Conservation (phyloP, 352 stramenopile species). For the Pythium oligandrum region DNA sequence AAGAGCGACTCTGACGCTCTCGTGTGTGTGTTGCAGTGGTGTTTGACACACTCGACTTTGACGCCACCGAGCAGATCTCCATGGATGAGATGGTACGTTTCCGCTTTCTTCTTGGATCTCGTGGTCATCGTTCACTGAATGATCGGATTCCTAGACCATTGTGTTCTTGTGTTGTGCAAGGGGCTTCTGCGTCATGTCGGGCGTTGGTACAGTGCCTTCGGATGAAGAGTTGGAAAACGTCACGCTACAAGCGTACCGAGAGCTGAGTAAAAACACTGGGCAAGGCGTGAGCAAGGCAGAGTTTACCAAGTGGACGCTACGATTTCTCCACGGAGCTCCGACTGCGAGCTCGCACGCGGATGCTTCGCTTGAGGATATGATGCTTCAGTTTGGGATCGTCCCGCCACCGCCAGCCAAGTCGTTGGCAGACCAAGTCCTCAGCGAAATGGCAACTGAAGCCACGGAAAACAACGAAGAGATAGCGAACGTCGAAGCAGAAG, state of each 20-base stretch:
- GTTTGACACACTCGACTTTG: slow-evolving; percentile 75
- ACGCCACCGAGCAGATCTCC: slow-evolving; percentile 60
- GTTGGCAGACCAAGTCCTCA: slow-evolving; percentile 10
- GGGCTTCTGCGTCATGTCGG: slow-evolving; percentile 45
- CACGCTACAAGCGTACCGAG: slow-evolving; percentile 52
- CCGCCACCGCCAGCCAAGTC: slow-evolving; percentile 3
- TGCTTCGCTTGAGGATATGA: slow-evolving; percentile 15
- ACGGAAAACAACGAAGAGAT: slow-evolving; percentile 3
- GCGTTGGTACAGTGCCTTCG: slow-evolving; percentile 30
- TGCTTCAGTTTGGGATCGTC: slow-evolving; percentile 12
- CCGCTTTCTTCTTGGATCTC: not conserved
- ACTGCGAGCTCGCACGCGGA: slow-evolving; percentile 6
- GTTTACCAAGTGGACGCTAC: slow-evolving; percentile 54
- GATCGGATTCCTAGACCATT: slow-evolving; percentile 37
- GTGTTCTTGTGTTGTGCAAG: slow-evolving; percentile 49
- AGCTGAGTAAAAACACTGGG: slow-evolving; percentile 45
- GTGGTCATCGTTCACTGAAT: not conserved
- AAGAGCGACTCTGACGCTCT: not conserved
- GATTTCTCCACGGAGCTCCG: slow-evolving; percentile 5
- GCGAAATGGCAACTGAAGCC: slow-evolving; percentile 5
- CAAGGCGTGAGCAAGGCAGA: slow-evolving; percentile 58
- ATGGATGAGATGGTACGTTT: slow-evolving; percentile 68
- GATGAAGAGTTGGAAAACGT: slow-evolving; percentile 59
- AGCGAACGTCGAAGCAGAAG: not conserved
- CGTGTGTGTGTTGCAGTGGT: slow-evolving; percentile 29